Conservation (phyloP, 805 yeast species). For the Yamadazyma philogaea region DNA sequence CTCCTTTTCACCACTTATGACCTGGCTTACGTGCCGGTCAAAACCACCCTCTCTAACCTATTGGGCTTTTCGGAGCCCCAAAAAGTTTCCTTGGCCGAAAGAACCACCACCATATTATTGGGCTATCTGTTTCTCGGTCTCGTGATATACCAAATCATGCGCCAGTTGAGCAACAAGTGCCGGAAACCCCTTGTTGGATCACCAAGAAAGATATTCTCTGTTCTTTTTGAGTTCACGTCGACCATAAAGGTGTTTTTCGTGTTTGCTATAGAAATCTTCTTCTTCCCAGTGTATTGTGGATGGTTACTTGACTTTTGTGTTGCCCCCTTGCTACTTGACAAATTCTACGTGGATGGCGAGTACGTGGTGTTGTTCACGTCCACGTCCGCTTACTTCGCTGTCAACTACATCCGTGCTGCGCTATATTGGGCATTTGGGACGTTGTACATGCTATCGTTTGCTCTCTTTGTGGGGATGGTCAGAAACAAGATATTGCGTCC, state of each 20-base stretch:
- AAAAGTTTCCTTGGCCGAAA: constrained; percentile 34
- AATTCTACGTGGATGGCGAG: constrained; percentile 4
- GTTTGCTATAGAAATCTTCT: constrained; percentile 73
- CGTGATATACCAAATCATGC: constrained; percentile 28
- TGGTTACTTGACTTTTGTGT: constrained; percentile 65
- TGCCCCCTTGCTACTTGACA: constrained; percentile 45
- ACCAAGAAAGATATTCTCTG: constrained; percentile 49
- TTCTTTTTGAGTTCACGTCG: constrained; percentile 52
- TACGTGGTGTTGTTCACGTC: constrained; percentile 12
- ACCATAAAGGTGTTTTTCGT: constrained; percentile 73
- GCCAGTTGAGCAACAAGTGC: constrained; percentile 23
- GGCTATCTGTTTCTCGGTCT: constrained; percentile 31
- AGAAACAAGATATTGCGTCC: constrained; percentile 70
- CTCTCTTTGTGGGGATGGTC: constrained; percentile 81
- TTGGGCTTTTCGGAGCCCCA: constrained; percentile 4
- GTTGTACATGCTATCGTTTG: constrained; percentile 80
- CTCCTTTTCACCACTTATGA: neutral
- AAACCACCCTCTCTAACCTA: neutral
- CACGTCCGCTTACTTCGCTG: constrained; percentile 5
- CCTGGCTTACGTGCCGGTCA: neutral
- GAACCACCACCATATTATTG: constrained; percentile 32
- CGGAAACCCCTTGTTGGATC: constrained; percentile 47
- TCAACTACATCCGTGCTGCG: constrained; percentile 18
- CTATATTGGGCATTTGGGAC: constrained; percentile 74
- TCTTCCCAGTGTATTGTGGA: constrained; percentile 89